These are phyloP conservation scores for Candida koratica DNA, from an alignment of 805 yeast genomes.

Conservation along the genomic window DNA sequence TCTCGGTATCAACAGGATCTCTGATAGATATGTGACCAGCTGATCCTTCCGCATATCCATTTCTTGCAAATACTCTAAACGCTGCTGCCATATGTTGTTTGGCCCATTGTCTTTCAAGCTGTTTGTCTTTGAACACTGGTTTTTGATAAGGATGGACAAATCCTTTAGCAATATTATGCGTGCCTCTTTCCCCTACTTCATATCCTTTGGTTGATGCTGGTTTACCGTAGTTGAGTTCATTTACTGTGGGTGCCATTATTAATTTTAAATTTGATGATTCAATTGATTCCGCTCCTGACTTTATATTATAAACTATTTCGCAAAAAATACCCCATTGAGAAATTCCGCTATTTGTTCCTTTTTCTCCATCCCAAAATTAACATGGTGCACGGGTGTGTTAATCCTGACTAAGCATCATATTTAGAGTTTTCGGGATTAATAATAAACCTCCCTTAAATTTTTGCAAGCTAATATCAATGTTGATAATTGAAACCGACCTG, in stretches of 20 bases:
- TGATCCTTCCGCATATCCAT: constrained; percentile 69
- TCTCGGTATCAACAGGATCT: constrained; percentile 71
- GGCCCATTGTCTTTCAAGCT: constrained; percentile 50
- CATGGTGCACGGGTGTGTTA: too few relatives aligned
- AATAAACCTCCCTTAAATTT: too few relatives aligned
- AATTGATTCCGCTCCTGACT: too few relatives aligned
- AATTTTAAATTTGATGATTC: too few relatives aligned
- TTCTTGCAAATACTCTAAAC: constrained; percentile 74
- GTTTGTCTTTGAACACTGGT: constrained; percentile 50
- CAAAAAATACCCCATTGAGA: not conserved
- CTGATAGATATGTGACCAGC: constrained; percentile 85
- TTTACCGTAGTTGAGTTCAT: not conserved
- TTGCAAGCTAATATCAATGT: too few relatives aligned
- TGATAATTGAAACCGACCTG: too few relatives aligned
- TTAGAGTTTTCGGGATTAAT: too few relatives aligned
- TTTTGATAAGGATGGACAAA: constrained; percentile 45
- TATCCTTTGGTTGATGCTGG: constrained; percentile 9
- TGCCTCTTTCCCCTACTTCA: constrained; percentile 36
- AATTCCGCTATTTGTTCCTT: too few relatives aligned
- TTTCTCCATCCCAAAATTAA: too few relatives aligned
- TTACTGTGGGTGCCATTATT: constrained; percentile 4
- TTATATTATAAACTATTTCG: too few relatives aligned
- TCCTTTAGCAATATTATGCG: constrained; percentile 59
- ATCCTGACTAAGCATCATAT: too few relatives aligned
- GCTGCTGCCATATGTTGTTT: constrained; percentile 81